Percentiles rank a stretch among this genome's conserved stretches.
phyloP scores from a whole-genome alignment of 208 protist species.

The Trypanosoma platydactyli region DNA sequence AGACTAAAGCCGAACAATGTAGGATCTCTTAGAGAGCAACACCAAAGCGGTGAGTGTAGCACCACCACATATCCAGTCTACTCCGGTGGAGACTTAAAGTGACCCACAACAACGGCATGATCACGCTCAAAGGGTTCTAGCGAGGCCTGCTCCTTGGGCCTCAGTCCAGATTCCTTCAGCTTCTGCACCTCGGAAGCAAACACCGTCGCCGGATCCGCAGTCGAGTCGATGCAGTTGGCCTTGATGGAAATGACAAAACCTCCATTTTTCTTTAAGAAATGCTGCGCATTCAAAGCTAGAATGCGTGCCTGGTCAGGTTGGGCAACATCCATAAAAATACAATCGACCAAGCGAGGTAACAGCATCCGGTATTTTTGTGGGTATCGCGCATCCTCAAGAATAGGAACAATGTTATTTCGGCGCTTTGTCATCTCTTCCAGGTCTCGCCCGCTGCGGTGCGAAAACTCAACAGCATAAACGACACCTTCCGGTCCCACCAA shows the following conservation, averaged over 20 bases:
- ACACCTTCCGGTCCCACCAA: constrained; percentile 98
- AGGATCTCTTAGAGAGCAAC: neutral
- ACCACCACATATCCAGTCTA: constrained; percentile 14
- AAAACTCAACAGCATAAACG: constrained; percentile 99
- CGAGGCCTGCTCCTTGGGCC: constrained; percentile 97
- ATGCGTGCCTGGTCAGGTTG: constrained; percentile 99
- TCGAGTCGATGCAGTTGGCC: constrained; percentile 99
- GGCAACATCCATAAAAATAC: constrained; percentile 99
- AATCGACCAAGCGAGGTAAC: constrained; percentile 98
- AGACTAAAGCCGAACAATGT: neutral
- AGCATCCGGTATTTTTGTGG: constrained; percentile 99
- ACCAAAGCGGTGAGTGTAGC: neutral
- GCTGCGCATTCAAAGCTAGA: constrained; percentile 98
- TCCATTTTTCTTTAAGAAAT: constrained; percentile 99
- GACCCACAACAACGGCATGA: constrained; percentile 97
- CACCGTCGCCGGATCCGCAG: constrained; percentile 94
- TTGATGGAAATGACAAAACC: constrained; percentile 99
- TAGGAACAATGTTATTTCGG: constrained; percentile 99
- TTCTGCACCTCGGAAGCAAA: constrained; percentile 98
- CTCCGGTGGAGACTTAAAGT: constrained; percentile 77
- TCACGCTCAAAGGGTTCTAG: constrained; percentile 99
- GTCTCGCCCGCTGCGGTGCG: constrained; percentile 98
- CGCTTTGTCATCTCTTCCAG: constrained; percentile 99
- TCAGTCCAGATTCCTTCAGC: constrained; percentile 95
- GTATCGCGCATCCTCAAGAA: constrained; percentile 99